Evolutionary conservation across 768 basidiomycete species (phyloP).

Genomic region (Trametes cubensis): DNA sequence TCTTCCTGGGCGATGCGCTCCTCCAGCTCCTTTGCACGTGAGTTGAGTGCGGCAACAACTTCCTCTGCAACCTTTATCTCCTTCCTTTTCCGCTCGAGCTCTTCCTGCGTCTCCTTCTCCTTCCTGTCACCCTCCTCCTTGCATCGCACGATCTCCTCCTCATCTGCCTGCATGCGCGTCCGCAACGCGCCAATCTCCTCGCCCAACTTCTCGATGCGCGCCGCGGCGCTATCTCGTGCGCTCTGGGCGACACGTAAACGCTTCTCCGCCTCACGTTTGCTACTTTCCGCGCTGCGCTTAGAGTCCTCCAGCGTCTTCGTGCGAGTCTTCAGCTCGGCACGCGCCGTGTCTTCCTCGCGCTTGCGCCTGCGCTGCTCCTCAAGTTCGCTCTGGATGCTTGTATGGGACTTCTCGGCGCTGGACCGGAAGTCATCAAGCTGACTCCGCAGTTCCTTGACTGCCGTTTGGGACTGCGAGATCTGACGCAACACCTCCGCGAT

Average conservation of each 20-base stretch:
- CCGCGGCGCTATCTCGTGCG: conserved; percentile 62
- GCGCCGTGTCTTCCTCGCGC: conserved; percentile 79
- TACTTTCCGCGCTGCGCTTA: conserved; percentile 78
- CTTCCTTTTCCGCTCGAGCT: conserved; percentile 50
- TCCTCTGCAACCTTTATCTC: conserved; percentile 72
- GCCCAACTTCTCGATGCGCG: conserved; percentile 60
- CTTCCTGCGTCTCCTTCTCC: conserved; percentile 36
- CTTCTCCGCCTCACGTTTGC: conserved; percentile 86
- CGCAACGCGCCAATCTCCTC: conserved; percentile 61
- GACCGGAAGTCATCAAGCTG: conserved; percentile 69
- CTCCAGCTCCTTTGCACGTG: conserved; percentile 74
- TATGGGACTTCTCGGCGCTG: conserved; percentile 59
- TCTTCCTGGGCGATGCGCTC: conserved; percentile 66
- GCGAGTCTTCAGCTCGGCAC: conserved; percentile 77
- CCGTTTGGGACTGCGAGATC: conserved; percentile 62
- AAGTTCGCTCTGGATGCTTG: conserved; percentile 71
- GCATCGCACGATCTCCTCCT: conserved; percentile 42
- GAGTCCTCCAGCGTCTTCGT: conserved; percentile 87
- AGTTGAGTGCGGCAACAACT: conserved; percentile 59
- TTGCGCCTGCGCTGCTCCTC: conserved; percentile 73
- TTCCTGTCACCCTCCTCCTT: conserved; percentile 28
- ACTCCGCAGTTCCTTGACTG: conserved; percentile 66
- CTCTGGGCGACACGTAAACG: conserved; percentile 71
- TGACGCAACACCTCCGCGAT: conserved; percentile 77
- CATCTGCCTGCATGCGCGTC: conserved; percentile 58